Evolutionary conservation across 495 filamentous ascomycete species (phyloP).

Genomic region (Penicillium bialowiezense): DNA sequence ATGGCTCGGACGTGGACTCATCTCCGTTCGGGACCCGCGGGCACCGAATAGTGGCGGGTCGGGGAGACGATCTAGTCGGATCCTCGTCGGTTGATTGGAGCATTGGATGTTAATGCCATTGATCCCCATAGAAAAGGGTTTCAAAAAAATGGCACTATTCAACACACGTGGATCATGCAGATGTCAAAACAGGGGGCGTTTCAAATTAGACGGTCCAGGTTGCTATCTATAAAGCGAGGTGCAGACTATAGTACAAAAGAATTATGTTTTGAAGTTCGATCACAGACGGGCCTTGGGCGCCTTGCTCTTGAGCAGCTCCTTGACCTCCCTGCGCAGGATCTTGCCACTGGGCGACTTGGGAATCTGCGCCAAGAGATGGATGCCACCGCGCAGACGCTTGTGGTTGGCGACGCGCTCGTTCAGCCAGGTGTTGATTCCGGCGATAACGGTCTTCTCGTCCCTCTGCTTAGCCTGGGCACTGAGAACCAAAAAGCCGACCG

Average conservation of each 20-base stretch:
- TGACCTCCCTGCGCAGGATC: conserved; percentile 66
- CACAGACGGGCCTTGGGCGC: conserved; percentile 15
- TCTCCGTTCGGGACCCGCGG: conserved; percentile 17
- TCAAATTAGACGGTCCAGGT: background rate
- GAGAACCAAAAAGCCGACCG: conserved; percentile 67
- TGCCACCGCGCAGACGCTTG: conserved; percentile 71
- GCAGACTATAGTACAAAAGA: background rate
- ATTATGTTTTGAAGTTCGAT: background rate
- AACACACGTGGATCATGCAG: background rate
- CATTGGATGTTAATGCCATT: too few relatives aligned
- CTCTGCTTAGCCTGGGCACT: conserved; percentile 30
- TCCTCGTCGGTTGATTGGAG: background rate
- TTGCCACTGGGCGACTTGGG: conserved; percentile 80
- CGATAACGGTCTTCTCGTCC: conserved; percentile 30
- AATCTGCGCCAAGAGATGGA: conserved; percentile 68
- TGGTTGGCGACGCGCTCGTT: conserved; percentile 53
- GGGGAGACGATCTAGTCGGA: background rate
- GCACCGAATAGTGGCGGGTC: background rate
- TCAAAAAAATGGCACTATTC: background rate
- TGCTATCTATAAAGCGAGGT: conserved; percentile 2
- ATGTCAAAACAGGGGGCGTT: background rate
- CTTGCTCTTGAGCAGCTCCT: conserved; percentile 29
- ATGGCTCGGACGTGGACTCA: background rate
- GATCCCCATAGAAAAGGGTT: background rate
- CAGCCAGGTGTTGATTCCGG: conserved; percentile 37